Evolutionary conservation across 2,329 filamentous ascomycete genomes (phyloP).

Genomic region (Ceratocystis colombiana): DNA sequence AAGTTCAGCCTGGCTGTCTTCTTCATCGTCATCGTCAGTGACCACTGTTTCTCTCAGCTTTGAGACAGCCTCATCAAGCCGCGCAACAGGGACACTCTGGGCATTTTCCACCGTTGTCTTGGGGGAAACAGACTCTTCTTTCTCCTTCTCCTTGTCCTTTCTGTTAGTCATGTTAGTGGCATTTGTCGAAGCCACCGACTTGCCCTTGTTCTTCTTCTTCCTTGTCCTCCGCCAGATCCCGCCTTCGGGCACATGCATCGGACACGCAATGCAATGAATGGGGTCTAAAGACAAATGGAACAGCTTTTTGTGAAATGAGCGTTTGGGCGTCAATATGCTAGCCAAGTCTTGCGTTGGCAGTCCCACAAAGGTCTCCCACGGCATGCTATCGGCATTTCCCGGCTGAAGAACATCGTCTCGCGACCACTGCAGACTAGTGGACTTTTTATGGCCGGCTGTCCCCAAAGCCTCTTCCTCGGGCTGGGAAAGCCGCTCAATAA

Average conservation of each 20-base stretch:
- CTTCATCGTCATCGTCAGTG: conserved; percentile 28
- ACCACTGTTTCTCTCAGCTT: conserved; percentile 26
- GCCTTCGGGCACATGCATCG: conserved; percentile 69
- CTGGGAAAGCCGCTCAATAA: conserved; percentile 40
- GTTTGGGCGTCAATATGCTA: conserved; percentile 65
- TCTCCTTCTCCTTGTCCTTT: not conserved
- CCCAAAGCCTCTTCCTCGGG: conserved; percentile 29
- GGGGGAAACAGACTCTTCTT: conserved; percentile 23
- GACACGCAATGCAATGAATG: conserved; percentile 69
- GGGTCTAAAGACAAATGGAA: conserved; percentile 78
- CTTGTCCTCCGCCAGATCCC: conserved; percentile 60
- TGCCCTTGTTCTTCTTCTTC: conserved; percentile 30
- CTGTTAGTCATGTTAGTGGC: conserved; percentile 26
- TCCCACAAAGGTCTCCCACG: conserved; percentile 64
- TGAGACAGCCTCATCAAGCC: not conserved
- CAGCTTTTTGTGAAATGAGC: conserved; percentile 66
- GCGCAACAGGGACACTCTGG: not conserved
- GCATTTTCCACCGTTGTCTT: conserved; percentile 18
- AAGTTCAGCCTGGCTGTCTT: conserved; percentile 27
- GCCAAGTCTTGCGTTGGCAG: conserved; percentile 68
- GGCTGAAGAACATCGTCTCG: conserved; percentile 39
- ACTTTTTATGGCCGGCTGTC: conserved; percentile 28
- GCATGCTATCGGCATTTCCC: conserved; percentile 46
- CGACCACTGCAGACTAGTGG: conserved; percentile 30
- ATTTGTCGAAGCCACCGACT: conserved; percentile 31